Evolutionary conservation across 768 basidiomycete species (phyloP), one percentile per base, ranked within the genome.

Genomic region (Dacryopinax primogenitus): DNA sequence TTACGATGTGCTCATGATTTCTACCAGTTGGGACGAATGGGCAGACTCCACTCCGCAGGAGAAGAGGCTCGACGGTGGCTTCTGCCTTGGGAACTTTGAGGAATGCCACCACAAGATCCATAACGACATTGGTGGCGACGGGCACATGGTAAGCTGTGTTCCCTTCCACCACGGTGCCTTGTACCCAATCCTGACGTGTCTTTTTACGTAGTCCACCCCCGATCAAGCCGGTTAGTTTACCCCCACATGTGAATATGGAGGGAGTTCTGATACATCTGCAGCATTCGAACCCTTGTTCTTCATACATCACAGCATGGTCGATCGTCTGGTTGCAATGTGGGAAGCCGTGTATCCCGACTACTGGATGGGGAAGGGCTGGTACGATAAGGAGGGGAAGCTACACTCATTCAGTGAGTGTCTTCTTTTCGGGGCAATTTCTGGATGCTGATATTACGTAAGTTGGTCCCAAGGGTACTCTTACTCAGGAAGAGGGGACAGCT

Each of bases 101-200:
- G 51, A 58, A 58, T 58, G 51, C 30, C 51, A 58, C 51, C 51
- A 58, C 30, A 58, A 58, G 51, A 58, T 58, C 7, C 51, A 58
- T 32, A 58, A 58, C 30, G 51, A 58, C 51, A 13, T 58, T 4
- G 51, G 51, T 9, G 51, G 51, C 12, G 51, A 58, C 21, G 51
- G 51, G 26, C 51, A 58, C 51, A 58, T 58, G 51, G 51, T 58
- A 18, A 13, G 51, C 26, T 11, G 12, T 13, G 13, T 11, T 6
- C 30, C 51, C 26, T 32, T 11, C 13, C 45, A 37, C 18, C 11
- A 37, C 18, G 41, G 51, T 58, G 4, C 51, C 51, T 58, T 13
- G 51, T 30, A 21, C 9, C 6, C 26, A 28, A 26, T 28, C 26
- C 51, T 58, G 3, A 58, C 32, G 3, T 9, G 3, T 13, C 26